Evolutionary conservation across 768 basidiomycete genomes (phyloP).

Genomic region (Tulasnella sp.): DNA sequence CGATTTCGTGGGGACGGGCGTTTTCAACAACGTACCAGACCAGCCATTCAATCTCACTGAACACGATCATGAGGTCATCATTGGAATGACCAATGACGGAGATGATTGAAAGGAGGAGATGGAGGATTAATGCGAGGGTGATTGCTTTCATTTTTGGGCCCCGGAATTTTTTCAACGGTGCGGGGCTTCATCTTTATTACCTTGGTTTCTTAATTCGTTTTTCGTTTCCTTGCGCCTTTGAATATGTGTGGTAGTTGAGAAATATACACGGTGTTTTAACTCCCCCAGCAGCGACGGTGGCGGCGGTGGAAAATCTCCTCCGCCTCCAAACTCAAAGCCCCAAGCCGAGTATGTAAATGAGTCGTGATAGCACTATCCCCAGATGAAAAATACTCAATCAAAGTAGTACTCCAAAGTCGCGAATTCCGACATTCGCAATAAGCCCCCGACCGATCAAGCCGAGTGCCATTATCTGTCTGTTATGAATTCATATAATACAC

Average conservation of each 20-base stretch:
- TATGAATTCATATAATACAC: too few relatives aligned
- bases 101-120: not conserved
- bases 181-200: slow-evolving; percentile 6
- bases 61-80: not conserved
- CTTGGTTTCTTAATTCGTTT: not conserved
- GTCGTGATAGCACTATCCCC: too few relatives aligned
- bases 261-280: not conserved
- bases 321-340: too few relatives aligned
- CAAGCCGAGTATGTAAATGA: too few relatives aligned
- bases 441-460: too few relatives aligned
- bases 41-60: slow-evolving; percentile 31
- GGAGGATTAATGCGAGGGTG: not conserved
- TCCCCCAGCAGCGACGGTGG: too few relatives aligned
- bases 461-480: too few relatives aligned
- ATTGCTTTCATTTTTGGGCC: not conserved
- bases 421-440: too few relatives aligned
- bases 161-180: not conserved
- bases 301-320: too few relatives aligned
- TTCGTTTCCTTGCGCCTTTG: not conserved
- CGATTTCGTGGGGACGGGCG: slow-evolving; percentile 48
- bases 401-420: too few relatives aligned
- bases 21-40: slow-evolving; percentile 30
- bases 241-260: not conserved
- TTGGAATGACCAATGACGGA: not conserved
- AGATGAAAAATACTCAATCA: too few relatives aligned